Evolutionary conservation across 2,329 filamentous ascomycete genomes (phyloP).

Genomic region (Neonectria ditissima): DNA sequence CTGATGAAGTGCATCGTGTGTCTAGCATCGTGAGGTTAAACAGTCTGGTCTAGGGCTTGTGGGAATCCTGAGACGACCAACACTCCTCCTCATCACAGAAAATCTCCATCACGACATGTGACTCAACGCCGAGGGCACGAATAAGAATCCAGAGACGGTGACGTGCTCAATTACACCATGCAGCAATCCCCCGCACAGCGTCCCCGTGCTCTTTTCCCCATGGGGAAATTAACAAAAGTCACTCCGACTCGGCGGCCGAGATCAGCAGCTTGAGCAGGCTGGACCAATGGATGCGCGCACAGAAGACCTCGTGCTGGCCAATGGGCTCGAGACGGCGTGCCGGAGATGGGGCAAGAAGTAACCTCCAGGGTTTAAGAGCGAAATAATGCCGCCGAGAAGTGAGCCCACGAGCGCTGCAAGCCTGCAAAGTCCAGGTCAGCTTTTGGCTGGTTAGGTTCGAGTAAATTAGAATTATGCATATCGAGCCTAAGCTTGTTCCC

Average conservation of each 20-base stretch:
- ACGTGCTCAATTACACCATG: background rate
- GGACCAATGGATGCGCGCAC: constrained; percentile 22
- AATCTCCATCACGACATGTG: too few species aligned
- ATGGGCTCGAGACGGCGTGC: background rate
- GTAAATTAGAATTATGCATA: constrained; percentile 1
- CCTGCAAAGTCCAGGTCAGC: too few species aligned
- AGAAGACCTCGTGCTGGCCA: background rate
- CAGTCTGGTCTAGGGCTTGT: too few species aligned
- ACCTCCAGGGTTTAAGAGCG: background rate
- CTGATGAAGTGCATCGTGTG: too few species aligned
- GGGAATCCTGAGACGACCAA: too few species aligned
- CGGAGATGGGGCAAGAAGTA: background rate
- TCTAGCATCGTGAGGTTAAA: too few species aligned
- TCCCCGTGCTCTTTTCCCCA: background rate
- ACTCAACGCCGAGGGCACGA: too few species aligned
- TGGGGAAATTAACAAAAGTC: constrained; percentile 23
- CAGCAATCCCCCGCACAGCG: background rate
- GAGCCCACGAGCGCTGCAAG: background rate
- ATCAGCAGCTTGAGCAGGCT: constrained; percentile 3
- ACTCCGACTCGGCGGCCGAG: constrained; percentile 33
- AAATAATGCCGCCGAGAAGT: background rate
- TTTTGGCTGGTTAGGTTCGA: too few species aligned
- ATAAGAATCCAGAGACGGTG: too few species aligned
- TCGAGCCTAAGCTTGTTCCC: background rate
- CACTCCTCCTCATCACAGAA: too few species aligned